Base-by-base conservation (phyloP, 2,329 filamentous ascomycete species). In the Penicillium expansum region DNA sequence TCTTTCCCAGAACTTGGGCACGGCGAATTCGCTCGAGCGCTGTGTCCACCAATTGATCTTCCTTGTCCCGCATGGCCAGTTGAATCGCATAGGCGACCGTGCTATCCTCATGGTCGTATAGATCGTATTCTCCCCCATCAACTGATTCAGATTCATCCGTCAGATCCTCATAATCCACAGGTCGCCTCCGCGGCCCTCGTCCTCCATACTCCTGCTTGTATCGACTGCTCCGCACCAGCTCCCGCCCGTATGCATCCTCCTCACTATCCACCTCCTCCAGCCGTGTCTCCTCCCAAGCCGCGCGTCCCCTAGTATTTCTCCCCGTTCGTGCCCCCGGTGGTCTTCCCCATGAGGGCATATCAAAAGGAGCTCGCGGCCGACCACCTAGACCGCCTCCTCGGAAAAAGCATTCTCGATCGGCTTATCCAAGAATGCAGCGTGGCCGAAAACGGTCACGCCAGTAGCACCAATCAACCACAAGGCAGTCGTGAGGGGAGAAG, bases 381-480 rank as follows among this genome's bases (percentile, higher is more conserved):
- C 92, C 92, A 95, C 85, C 87, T 97, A 99, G 90, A 99, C 94
- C 92, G 94, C 93, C 93, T 99, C 94, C 92, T 95, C 94, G 84
- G 93, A 97, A 97, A 99, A 99, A 97, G 92, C 92, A 92, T 95
- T 93, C 87, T 97, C 94, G 82, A 97, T 96, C 58, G 93, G 93
- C 85, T 96, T 97, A 76, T 97, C 93, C 89, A 97, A 87, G 74
- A 97, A 86, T 62, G 92, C 84, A 67, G 94, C 94, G 80, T 99
- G 94, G 78, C 94, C 94, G 66, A 97, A 81, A 67, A 97, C 95
- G 74, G 88, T 90, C 74, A 97, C 91, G 75, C 91, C 92, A 67
- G 90, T 93, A 69, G 94, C 94, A 74, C 94, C 94, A 72, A 97
- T 91, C 74, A 99, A 84, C 94, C 94, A 97, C 69, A 97, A 86